These are phyloP conservation scores for Xylaria multiplex DNA, from an alignment of 2,329 filamentous ascomycete genomes.

Conservation along the genomic window DNA sequence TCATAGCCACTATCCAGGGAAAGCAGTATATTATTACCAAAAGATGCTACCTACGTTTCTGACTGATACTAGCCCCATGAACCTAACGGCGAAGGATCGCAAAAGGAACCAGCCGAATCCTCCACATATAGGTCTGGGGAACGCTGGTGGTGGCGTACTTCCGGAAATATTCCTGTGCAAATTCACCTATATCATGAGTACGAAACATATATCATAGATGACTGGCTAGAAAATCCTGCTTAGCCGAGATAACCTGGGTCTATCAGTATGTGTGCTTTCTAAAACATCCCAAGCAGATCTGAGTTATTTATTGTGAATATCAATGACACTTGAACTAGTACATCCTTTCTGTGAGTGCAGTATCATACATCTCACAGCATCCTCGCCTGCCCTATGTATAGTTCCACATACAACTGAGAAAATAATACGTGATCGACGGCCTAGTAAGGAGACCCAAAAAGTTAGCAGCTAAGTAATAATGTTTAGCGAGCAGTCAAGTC, in stretches of 20 bases:
- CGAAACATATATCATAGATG: slow-evolving; percentile 3
- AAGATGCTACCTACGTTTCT: background rate
- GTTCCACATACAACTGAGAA: background rate
- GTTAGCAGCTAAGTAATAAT: background rate
- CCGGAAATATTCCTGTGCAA: slow-evolving; percentile 6
- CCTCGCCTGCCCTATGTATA: background rate
- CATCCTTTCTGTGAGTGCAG: background rate
- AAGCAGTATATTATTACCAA: background rate
- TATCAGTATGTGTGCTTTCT: background rate
- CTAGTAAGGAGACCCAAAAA: background rate
- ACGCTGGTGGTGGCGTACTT: background rate
- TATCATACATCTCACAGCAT: background rate
- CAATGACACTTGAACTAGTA: background rate
- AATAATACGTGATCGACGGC: background rate
- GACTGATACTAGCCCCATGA: background rate
- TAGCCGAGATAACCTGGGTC: slow-evolving; percentile 18
- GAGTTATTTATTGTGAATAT: background rate
- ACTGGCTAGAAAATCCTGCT: slow-evolving; percentile 1
- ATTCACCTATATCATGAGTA: slow-evolving; percentile 5
- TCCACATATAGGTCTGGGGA: background rate
- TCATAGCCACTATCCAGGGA: background rate
- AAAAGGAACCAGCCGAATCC: background rate
- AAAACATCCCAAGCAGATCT: background rate
- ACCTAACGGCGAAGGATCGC: slow-evolving; percentile 12
- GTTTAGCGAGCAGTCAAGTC: background rate